Evolutionary conservation across 1,139 yeast species (phyloP).

Genomic region (Trichomonascaceae sp.): DNA sequence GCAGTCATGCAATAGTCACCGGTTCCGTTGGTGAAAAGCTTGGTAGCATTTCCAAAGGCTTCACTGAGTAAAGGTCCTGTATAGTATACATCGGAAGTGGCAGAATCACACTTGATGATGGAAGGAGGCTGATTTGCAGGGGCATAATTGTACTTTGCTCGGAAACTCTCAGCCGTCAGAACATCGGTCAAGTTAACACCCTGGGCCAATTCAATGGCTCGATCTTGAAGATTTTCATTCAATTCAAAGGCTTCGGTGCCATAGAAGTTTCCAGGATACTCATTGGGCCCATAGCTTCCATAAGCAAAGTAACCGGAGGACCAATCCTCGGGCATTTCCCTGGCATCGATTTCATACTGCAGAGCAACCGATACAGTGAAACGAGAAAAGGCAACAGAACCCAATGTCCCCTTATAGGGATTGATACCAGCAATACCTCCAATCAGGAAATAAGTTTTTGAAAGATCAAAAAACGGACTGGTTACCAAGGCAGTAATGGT

Average conservation of each 20-base stretch:
- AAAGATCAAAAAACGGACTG: constrained; percentile 51
- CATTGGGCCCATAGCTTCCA: constrained; percentile 46
- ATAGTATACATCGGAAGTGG: constrained; percentile 59
- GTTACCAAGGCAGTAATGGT: constrained; percentile 51
- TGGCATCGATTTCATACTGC: constrained; percentile 51
- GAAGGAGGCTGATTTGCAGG: constrained; percentile 48
- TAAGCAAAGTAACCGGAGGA: constrained; percentile 54
- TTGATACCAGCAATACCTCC: constrained; percentile 68
- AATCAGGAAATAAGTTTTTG: constrained; percentile 54
- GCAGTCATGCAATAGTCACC: constrained; percentile 59
- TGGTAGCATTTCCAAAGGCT: constrained; percentile 45
- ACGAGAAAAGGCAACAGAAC: constrained; percentile 56
- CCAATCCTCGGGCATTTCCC: constrained; percentile 48
- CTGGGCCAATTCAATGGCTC: constrained; percentile 48
- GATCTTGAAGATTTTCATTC: constrained; percentile 52
- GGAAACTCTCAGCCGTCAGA: constrained; percentile 45
- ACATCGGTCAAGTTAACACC: constrained; percentile 27
- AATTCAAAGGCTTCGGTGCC: constrained; percentile 65
- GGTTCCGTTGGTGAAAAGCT: constrained; percentile 51
- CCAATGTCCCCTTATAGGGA: constrained; percentile 43
- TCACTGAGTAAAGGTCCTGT: constrained; percentile 48
- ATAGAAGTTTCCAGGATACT: constrained; percentile 51
- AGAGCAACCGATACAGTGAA: constrained; percentile 59
- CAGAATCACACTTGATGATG: constrained; percentile 51
- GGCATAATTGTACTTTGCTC: constrained; percentile 42